These are phyloP conservation scores for Penicillium turbatum DNA, from an alignment of 495 filamentous ascomycete species.

Conservation along the genomic window DNA sequence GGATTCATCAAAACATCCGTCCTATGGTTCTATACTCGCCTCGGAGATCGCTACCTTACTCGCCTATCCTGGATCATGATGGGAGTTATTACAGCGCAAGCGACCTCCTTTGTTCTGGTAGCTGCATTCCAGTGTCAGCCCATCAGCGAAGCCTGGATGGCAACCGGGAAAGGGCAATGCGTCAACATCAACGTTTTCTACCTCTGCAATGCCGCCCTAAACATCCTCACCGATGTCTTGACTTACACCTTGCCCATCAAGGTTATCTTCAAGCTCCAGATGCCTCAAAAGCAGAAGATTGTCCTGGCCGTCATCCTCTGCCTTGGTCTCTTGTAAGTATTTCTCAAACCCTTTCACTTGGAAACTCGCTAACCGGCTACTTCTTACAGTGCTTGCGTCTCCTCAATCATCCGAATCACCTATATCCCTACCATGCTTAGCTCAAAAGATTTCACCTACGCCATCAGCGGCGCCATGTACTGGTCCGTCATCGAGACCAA, in stretches of 20 bases:
- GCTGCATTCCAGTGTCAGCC: conserved; percentile 39
- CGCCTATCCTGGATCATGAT: conserved; percentile 32
- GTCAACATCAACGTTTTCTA: conserved; percentile 46
- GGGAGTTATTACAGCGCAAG: conserved; percentile 28
- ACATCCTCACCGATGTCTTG: conserved; percentile 50
- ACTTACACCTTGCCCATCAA: conserved; percentile 47
- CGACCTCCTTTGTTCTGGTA: conserved; percentile 32
- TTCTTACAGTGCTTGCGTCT: conserved; percentile 33
- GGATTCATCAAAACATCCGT: conserved; percentile 42
- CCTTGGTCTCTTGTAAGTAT: conserved; percentile 39
- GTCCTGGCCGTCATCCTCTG: conserved; percentile 34
- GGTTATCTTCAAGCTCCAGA: conserved; percentile 34
- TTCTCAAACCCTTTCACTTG: not conserved
- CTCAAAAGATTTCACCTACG: conserved; percentile 35
- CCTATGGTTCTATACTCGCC: conserved; percentile 38
- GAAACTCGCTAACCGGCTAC: not conserved
- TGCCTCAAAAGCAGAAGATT: conserved; percentile 37
- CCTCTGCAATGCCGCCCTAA: conserved; percentile 44
- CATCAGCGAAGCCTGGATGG: conserved; percentile 32
- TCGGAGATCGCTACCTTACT: conserved; percentile 33
- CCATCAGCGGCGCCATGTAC: conserved; percentile 41
- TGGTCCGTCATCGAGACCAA: conserved; percentile 46
- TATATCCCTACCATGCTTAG: conserved; percentile 38
- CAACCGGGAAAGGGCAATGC: conserved; percentile 31
- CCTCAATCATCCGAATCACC: conserved; percentile 42